A percentile compares a stretch with the other conserved stretches of the same genome.
These are phyloP conservation scores for Meira nashicola DNA, from an alignment of 1,284 basidiomycete species.

Conservation along the genomic window DNA sequence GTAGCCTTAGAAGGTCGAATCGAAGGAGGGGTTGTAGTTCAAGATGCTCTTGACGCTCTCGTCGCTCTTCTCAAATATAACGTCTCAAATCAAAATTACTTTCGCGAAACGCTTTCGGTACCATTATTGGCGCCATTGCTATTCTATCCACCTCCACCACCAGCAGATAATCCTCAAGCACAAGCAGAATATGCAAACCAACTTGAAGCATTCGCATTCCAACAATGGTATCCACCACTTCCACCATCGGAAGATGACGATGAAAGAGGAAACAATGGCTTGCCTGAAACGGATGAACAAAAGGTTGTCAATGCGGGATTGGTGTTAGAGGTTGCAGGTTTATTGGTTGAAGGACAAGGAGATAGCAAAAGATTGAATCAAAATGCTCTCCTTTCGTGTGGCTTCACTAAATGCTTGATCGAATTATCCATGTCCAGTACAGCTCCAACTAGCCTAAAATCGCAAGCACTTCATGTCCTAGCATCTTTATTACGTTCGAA, in stretches of 20 bases:
- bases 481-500: slow-evolving; percentile 36
- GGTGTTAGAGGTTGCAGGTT: slow-evolving; percentile 71
- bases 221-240: slow-evolving; percentile 68
- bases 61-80: slow-evolving; percentile 85
- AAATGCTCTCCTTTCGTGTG: slow-evolving; percentile 58
- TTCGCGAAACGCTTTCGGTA: slow-evolving; percentile 84
- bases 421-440: slow-evolving; percentile 88
- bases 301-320: slow-evolving; percentile 74
- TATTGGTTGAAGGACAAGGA: slow-evolving; percentile 56
- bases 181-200: slow-evolving; percentile 36
- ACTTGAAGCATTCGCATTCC: slow-evolving; percentile 87
- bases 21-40: slow-evolving; percentile 76
- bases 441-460: slow-evolving; percentile 76
- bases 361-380: slow-evolving; percentile 58
- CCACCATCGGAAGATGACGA: not conserved
- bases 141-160: slow-evolving; percentile 68
- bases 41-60: slow-evolving; percentile 78
- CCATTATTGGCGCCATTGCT: slow-evolving; percentile 75
- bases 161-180: slow-evolving; percentile 62
- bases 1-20: slow-evolving; percentile 81
- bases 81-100: slow-evolving; percentile 96
- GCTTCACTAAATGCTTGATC: slow-evolving; percentile 75
- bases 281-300: slow-evolving; percentile 63
- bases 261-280: not conserved
- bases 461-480: slow-evolving; percentile 67